Conservation (phyloP, 371 early-diverging fungal genomes). For the Lichtheimia ornata region DNA sequence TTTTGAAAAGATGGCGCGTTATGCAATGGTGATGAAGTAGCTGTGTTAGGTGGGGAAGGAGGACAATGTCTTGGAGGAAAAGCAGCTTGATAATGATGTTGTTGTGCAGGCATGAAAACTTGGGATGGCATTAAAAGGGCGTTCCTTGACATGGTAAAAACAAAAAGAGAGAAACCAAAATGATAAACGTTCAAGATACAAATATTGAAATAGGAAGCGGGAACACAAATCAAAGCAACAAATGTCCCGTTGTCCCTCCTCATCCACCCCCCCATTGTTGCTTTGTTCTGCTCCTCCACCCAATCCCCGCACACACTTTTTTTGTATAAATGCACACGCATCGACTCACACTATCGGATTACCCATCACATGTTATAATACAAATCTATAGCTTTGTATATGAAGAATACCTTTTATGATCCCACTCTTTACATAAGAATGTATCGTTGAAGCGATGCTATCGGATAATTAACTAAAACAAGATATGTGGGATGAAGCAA, state of each 20-base stretch:
- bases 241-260: not conserved
- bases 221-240: not conserved
- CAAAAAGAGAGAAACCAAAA: conserved; percentile 8
- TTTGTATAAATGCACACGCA: not conserved
- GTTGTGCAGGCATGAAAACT: conserved; percentile 6
- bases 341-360: not conserved
- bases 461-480: conserved; percentile 13
- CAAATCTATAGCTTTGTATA: not conserved
- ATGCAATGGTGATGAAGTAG: conserved; percentile 8
- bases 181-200: not conserved
- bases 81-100: not conserved
- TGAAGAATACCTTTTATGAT: not conserved
- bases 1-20: not conserved
- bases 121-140: conserved; percentile 1
- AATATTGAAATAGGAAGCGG: conserved; percentile 1
- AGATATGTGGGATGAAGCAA: not conserved
- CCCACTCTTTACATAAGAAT: not conserved
- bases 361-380: not conserved
- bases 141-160: conserved; percentile 8
- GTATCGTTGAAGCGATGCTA: too few relatives aligned
- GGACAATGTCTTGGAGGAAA: conserved; percentile 5
- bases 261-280: not conserved
- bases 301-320: not conserved
- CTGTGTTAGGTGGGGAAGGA: conserved; percentile 15
- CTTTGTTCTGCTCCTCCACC: not conserved